Conservation (phyloP, 768 basidiomycete species). For the Rhodocollybia butyracea region DNA sequence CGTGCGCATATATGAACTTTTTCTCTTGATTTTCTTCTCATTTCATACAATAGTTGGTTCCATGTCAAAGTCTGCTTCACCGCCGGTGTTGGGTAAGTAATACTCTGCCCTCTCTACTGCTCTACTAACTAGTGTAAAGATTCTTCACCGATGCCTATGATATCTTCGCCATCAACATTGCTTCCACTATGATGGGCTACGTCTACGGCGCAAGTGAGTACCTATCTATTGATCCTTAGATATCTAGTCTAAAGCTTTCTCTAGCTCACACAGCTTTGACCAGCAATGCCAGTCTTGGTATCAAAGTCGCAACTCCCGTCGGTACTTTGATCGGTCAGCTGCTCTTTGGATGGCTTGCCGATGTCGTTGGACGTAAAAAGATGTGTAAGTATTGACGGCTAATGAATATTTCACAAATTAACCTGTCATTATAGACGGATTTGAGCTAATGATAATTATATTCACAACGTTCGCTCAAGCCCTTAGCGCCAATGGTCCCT, state of each 20-base stretch:
- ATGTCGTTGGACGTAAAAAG: conserved; percentile 70
- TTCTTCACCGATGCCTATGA: conserved; percentile 57
- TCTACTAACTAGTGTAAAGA: no score
- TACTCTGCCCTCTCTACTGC: no score
- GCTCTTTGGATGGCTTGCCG: conserved; percentile 79
- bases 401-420: not conserved
- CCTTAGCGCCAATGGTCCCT: conserved; percentile 62
- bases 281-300: conserved; percentile 64
- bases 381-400: conserved; percentile 57
- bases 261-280: conserved; percentile 22
- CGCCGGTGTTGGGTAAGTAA: conserved; percentile 81
- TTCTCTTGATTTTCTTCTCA: not conserved
- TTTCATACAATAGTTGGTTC: conserved; percentile 56
- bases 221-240: not conserved
- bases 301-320: conserved; percentile 76
- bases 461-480: conserved; percentile 78
- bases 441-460: conserved; percentile 81
- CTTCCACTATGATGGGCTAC: conserved; percentile 77
- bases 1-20: conserved; percentile 40
- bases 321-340: conserved; percentile 76
- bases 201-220: conserved; percentile 54
- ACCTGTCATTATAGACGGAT: conserved; percentile 44
- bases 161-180: conserved; percentile 89
- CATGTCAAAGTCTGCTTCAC: conserved; percentile 74
- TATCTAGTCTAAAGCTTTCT: not conserved